Evolutionary conservation across 2,329 filamentous ascomycete species (phyloP).

Genomic region (Neurospora crassa): DNA sequence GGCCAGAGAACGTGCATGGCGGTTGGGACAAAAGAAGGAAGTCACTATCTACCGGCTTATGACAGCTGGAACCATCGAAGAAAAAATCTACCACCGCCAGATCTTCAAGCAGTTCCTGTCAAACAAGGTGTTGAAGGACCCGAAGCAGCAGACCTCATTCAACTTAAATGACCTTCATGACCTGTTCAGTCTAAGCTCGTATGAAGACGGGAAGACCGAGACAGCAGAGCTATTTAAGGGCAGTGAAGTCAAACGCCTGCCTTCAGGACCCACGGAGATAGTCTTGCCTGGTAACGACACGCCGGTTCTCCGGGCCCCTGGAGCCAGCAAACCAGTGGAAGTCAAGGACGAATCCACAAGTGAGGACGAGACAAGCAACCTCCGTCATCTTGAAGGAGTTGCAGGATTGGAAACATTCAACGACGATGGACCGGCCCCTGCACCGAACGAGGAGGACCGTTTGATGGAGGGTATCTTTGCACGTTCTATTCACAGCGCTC

Average conservation of each 20-base stretch:
- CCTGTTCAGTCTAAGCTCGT: slow-evolving; percentile 69
- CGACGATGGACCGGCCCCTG: slow-evolving; percentile 35
- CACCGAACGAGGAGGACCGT: slow-evolving; percentile 53
- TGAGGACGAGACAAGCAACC: slow-evolving; percentile 17
- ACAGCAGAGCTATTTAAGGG: slow-evolving; percentile 80
- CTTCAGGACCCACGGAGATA: slow-evolving; percentile 15
- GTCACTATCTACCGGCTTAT: slow-evolving; percentile 97
- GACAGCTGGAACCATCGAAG: slow-evolving; percentile 95
- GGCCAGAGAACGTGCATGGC: slow-evolving; percentile 90
- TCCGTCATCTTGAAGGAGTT: slow-evolving; percentile 38
- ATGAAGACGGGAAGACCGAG: slow-evolving; percentile 62
- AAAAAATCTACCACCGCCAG: slow-evolving; percentile 98
- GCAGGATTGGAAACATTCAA: slow-evolving; percentile 56
- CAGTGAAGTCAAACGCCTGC: slow-evolving; percentile 62
- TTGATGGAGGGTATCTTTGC: slow-evolving; percentile 87
- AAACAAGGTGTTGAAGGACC: slow-evolving; percentile 91
- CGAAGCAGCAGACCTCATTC: slow-evolving; percentile 86
- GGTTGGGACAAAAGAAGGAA: slow-evolving; percentile 86
- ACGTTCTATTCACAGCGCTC: slow-evolving; percentile 76
- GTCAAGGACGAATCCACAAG: slow-evolving; percentile 4
- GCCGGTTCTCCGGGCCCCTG: slow-evolving; percentile 4
- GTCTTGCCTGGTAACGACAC: slow-evolving; percentile 21
- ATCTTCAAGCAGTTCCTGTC: slow-evolving; percentile 98
- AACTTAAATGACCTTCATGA: slow-evolving; percentile 86
- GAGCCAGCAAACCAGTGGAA: not conserved